These are phyloP conservation scores for Astraeus odoratus DNA, from an alignment of 768 basidiomycete species.

Conservation along the genomic window DNA sequence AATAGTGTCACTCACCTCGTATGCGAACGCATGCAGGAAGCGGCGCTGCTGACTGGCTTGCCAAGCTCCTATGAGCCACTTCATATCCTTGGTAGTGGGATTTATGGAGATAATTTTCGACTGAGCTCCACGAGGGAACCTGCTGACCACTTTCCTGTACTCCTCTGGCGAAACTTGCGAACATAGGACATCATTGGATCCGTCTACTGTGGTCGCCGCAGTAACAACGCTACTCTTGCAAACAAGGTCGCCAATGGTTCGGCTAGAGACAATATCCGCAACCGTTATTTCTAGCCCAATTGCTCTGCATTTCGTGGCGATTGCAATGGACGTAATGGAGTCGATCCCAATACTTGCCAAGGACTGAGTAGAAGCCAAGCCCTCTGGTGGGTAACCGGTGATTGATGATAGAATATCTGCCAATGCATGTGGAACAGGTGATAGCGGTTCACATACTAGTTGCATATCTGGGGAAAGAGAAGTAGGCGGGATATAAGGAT, in stretches of 20 bases:
- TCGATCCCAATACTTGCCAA: slow-evolving; percentile 40
- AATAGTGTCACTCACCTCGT: slow-evolving; percentile 25
- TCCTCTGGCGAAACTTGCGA: slow-evolving; percentile 10
- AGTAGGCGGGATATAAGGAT: background rate
- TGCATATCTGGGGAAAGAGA: background rate
- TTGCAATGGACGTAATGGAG: slow-evolving; percentile 45
- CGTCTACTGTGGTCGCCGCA: background rate
- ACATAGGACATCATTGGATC: background rate
- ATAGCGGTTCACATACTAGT: background rate
- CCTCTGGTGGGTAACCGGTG: slow-evolving; percentile 22
- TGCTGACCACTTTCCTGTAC: slow-evolving; percentile 6
- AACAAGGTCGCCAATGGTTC: slow-evolving; percentile 27
- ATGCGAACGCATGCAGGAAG: slow-evolving; percentile 40
- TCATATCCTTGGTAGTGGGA: slow-evolving; percentile 26
- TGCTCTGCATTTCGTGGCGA: slow-evolving; percentile 33
- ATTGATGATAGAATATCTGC: slow-evolving; percentile 9
- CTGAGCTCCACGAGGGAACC: slow-evolving; percentile 10
- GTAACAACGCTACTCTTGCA: slow-evolving; percentile 4
- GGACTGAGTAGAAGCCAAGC: slow-evolving; percentile 28
- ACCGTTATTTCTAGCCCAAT: slow-evolving; percentile 29
- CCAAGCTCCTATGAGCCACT: slow-evolving; percentile 38
- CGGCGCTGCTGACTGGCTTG: slow-evolving; percentile 33
- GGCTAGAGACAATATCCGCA: slow-evolving; percentile 36
- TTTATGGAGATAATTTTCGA: slow-evolving; percentile 14
- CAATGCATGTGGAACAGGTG: slow-evolving; percentile 7